Evolutionary conservation across 129 eudicot genomes (phyloP), one percentile per base, ranked within the genome.

Genomic region (Logfia minima): DNA sequence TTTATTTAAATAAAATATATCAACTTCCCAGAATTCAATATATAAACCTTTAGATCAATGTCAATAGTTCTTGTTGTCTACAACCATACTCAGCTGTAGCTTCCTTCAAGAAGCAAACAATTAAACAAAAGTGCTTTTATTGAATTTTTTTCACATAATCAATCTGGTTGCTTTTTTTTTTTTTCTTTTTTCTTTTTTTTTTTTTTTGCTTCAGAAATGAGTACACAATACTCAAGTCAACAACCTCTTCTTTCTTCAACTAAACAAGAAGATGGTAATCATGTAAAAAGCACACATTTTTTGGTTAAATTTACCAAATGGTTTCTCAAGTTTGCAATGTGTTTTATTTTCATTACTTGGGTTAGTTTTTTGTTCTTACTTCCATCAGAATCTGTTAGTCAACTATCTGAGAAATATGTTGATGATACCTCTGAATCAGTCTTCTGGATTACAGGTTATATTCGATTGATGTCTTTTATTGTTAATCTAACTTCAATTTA

Each of bases 271-370:
- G 74, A 82, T 18, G 71, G 70, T 39, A 11, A 21, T 62, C 48
- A 26, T 62, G 37, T 75, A 80, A 83, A 75, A 4, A 71, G 67
- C 34, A 77, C 72, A 66, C 28, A 80, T 14, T 59, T 85, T n/a
- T 35, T 86, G 68, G 52, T 85, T 13, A 81, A 87, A 72, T 77
- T 86, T 18, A 58, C 79, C 3, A 88, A 83, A 88, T 85, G 84
- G 90, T 31, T 82, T 75, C 86, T 93, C 39, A 93, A 82, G 62
- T 61, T 82, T 60, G 67, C 84, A 66, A 87, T 88, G 88, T 85
- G 88, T 92, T 77, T 74, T 37, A 74, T 90, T 55, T 93, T 93
- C 59, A 35, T 88, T 56, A 53, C 29, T 21, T 93, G 98, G 98
- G 71, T 81, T 80, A 51, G 83, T 31, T 77, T 84, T 16, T 83